phyloP scores from a whole-genome alignment of 1,139 yeast species.

The Lodderomyces oxycetoniae region DNA sequence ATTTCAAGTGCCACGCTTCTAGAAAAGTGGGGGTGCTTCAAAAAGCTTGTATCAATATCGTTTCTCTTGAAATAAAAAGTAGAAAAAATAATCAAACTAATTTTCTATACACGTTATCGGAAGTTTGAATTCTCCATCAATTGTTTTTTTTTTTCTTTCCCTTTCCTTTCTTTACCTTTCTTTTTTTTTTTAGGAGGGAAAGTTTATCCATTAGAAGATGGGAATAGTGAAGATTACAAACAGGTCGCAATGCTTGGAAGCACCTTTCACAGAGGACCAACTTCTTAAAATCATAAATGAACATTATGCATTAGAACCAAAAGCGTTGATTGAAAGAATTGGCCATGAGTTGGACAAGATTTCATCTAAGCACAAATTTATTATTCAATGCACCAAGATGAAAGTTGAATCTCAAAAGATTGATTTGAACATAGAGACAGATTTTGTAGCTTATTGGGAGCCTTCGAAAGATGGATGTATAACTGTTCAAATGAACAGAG shows the following conservation, averaged over 20 bases:
- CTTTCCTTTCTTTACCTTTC: conserved; percentile 10
- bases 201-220: conserved; percentile 2
- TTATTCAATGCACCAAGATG: conserved; percentile 24
- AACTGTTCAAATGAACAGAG: conserved; percentile 19
- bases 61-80: no score
- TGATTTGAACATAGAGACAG: conserved; percentile 21
- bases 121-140: no score
- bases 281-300: conserved; percentile 10
- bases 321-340: conserved; percentile 8
- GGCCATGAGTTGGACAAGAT: conserved; percentile 22
- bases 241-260: conserved; percentile 9
- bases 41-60: no score
- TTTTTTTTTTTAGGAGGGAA: no score
- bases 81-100: no score
- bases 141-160: conserved; percentile 1
- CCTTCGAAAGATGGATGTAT: conserved; percentile 34
- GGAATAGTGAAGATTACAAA: conserved; percentile 6
- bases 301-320: conserved; percentile 1
- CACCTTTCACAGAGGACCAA: conserved; percentile 13
- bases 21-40: no score
- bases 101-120: no score
- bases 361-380: conserved; percentile 37
- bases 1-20: no score
- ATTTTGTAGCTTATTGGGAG: conserved; percentile 41
- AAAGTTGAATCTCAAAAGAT: background rate